phyloP scores from a whole-genome alignment of 139 green algal species.

The Chlorella sorokiniana region DNA sequence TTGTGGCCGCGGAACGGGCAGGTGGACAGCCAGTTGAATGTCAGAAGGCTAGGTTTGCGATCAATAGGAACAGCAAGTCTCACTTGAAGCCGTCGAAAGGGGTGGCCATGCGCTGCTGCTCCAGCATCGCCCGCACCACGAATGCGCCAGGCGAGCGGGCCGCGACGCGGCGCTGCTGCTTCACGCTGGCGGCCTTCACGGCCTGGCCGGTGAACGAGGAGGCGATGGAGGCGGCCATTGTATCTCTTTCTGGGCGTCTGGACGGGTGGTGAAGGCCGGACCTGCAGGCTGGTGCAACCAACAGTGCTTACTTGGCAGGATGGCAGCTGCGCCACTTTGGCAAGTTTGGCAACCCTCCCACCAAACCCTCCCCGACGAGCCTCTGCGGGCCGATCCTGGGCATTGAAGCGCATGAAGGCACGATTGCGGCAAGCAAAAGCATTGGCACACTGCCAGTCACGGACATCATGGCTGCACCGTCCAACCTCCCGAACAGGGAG shows the following conservation, averaged over 20 bases:
- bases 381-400: too few relatives aligned
- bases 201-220: constrained; percentile 25
- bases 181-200: not conserved
- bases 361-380: too few relatives aligned
- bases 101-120: constrained; percentile 34
- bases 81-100: constrained; percentile 40
- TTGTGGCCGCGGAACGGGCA: not conserved
- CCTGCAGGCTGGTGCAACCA: not conserved
- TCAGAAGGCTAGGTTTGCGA: not conserved
- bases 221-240: not conserved
- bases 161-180: not conserved
- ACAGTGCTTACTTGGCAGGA: too few relatives aligned
- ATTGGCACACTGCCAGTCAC: too few relatives aligned
- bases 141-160: not conserved
- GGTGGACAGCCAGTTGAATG: not conserved
- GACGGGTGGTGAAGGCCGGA: not conserved
- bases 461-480: too few relatives aligned
- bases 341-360: too few relatives aligned
- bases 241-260: not conserved
- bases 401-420: too few relatives aligned
- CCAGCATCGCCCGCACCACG: constrained; percentile 8
- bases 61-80: not conserved
- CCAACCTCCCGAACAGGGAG: too few relatives aligned
- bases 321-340: too few relatives aligned
- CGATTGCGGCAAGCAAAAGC: too few relatives aligned